Evolutionary conservation across 2,329 filamentous ascomycete species (phyloP), one percentile per base, ranked within the genome.

Genomic region (Pseudogymnoascus sp.): DNA sequence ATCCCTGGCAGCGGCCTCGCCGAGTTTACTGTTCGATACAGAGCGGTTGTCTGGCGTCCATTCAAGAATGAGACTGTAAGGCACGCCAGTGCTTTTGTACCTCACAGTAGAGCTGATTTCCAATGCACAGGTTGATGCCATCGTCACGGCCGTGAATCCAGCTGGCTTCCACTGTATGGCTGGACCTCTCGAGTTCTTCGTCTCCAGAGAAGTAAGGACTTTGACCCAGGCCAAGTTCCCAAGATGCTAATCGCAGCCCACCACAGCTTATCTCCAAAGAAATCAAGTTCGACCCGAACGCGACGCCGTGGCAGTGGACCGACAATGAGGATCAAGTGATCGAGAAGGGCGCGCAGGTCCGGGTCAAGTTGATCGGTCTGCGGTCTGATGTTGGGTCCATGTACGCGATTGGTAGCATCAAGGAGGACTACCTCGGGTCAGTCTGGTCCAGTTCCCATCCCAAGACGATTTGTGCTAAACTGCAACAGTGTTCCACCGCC

Each of bases 11-110:
- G 88, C 63, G 94, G 92, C 8, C 81, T 95, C 66, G 92, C 94
- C 18, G 90, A 96, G 74, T 99, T 96, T 72, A 95, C 89, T 0
- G 91, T 99, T 55, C 85, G 89, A 68, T 99, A 96, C 73, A 89
- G 92, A 63, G 94, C 94, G 59, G 92, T 99, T 62, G 90, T 99
- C 61, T 99, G 92, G 92, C 84, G 92, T 70, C 94, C 94, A 9
- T 99, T 97, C 79, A 92, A 94, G 75, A 92, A 94, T 70, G 94
- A 99, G 80, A 95, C 94, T 73, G 94, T 95, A 84, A 75, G 87
- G 58, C 45, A 52, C 45, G 45, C 45, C 45, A 33, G 45, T 52
- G 38, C 38, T 58, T 45, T 58, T 48, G 34, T 37, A 37, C 34
- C 57, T 23, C 39, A 37, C 15, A 58, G 21, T 48, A 45, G 37